Evolutionary conservation across 2,329 filamentous ascomycete species (phyloP).

Genomic region (Trichoderma sp.): DNA sequence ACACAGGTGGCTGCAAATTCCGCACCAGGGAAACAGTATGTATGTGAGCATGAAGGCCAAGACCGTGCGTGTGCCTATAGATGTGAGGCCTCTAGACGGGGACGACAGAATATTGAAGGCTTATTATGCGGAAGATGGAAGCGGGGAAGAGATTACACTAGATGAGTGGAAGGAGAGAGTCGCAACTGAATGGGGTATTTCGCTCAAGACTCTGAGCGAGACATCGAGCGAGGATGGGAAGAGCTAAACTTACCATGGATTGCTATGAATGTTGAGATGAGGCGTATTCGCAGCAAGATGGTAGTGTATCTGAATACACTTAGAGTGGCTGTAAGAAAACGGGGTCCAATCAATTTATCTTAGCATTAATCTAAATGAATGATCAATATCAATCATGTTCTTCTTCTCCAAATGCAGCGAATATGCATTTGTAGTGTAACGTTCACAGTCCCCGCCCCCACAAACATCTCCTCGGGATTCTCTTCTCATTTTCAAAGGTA

Average conservation of each 20-base stretch:
- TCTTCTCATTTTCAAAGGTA: no score
- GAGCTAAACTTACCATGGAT: background rate
- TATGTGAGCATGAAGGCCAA: background rate
- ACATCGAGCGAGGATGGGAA: background rate
- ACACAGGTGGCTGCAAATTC: background rate
- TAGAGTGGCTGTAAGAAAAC: no score
- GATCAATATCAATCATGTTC: no score
- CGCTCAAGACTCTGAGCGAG: background rate
- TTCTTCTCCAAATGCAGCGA: no score
- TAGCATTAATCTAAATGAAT: no score
- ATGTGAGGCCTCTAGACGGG: background rate
- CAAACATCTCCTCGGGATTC: no score
- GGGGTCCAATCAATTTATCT: no score
- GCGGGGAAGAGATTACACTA: background rate
- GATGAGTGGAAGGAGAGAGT: background rate
- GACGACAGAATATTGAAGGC: background rate
- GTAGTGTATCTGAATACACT: no score
- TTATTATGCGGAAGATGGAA: background rate
- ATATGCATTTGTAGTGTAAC: no score
- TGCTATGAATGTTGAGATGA: no score
- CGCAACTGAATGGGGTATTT: background rate
- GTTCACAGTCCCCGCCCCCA: no score
- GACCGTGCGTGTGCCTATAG: background rate
- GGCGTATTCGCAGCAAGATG: no score
- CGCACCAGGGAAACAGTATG: background rate